Conservation (phyloP, 2,329 filamentous ascomycete genomes). For the Fusarium armeniacum region DNA sequence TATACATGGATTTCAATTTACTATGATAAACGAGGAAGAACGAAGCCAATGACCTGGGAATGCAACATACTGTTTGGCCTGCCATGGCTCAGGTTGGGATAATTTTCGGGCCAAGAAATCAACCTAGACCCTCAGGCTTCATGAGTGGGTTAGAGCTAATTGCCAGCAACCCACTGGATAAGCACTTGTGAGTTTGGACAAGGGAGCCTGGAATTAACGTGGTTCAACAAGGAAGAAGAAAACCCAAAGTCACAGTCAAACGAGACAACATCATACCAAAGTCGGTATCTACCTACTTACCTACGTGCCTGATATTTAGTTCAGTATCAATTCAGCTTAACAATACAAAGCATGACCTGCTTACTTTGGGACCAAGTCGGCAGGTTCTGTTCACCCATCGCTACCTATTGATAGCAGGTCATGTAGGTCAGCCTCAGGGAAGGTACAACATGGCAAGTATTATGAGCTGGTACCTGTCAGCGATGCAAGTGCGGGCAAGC, state of each 20-base stretch:
- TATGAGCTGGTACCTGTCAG: constrained; percentile 29
- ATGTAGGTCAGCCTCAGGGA: background rate
- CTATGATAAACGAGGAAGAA: constrained; percentile 18
- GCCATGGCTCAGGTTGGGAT: constrained; percentile 1
- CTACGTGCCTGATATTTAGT: background rate
- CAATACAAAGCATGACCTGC: background rate
- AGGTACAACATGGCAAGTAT: background rate
- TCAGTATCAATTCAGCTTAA: background rate
- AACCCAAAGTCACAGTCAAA: background rate
- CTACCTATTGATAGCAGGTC: background rate
- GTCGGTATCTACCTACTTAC: background rate
- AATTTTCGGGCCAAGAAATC: constrained; percentile 5
- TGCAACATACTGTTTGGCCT: background rate
- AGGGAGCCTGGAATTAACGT: constrained; percentile 6
- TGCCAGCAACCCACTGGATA: constrained; percentile 6
- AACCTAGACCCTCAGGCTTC: constrained; percentile 20
- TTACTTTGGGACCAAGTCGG: background rate
- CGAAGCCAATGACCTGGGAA: background rate
- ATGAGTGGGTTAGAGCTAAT: constrained; percentile 12
- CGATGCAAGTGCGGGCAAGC: constrained; percentile 16
- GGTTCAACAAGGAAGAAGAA: background rate
- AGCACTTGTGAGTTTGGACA: constrained; percentile 27
- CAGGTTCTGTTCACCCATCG: background rate
- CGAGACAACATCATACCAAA: background rate
- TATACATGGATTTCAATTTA: constrained; percentile 12